Evolutionary conservation across 2,329 filamentous ascomycete species (phyloP).

Genomic region (Fusarium poae): DNA sequence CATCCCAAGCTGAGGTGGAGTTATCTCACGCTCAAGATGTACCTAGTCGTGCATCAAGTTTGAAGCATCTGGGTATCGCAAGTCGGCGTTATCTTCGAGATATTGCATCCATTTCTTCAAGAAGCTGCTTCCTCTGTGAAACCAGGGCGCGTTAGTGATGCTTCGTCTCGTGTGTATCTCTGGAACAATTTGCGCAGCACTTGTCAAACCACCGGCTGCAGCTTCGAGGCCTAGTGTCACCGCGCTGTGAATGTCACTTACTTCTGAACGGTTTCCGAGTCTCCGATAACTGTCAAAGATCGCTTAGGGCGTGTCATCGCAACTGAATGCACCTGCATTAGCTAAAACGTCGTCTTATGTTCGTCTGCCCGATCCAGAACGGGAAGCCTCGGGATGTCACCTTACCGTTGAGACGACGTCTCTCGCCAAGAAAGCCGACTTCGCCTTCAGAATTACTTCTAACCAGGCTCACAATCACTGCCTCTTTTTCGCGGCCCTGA

Average conservation of each 20-base stretch:
- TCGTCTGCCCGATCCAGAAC: conserved; percentile 7
- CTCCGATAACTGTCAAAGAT: conserved; percentile 90
- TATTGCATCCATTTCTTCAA: conserved; percentile 92
- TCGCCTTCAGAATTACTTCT: conserved; percentile 88
- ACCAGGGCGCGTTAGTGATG: conserved; percentile 34
- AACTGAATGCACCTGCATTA: conserved; percentile 73
- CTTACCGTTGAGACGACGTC: conserved; percentile 90
- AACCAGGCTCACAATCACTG: conserved; percentile 92
- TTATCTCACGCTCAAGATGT: not conserved
- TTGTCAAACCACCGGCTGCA: conserved; percentile 30
- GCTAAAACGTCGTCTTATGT: conserved; percentile 22
- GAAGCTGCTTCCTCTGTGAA: conserved; percentile 81
- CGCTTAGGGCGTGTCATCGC: conserved; percentile 96
- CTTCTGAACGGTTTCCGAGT: conserved; percentile 92
- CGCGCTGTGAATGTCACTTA: conserved; percentile 63
- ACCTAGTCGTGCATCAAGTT: conserved; percentile 50
- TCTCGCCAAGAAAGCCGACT: conserved; percentile 93
- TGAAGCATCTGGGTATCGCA: conserved; percentile 83
- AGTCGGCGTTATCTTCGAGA: conserved; percentile 88
- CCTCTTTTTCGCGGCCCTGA: conserved; percentile 97
- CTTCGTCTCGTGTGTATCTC: conserved; percentile 41
- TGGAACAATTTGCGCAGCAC: conserved; percentile 38
- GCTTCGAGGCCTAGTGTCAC: conserved; percentile 21
- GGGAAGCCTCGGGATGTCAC: conserved; percentile 35
- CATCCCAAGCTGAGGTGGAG: not conserved